Conservation (phyloP, 495 filamentous ascomycete genomes). For the Cryomyces minteri region DNA sequence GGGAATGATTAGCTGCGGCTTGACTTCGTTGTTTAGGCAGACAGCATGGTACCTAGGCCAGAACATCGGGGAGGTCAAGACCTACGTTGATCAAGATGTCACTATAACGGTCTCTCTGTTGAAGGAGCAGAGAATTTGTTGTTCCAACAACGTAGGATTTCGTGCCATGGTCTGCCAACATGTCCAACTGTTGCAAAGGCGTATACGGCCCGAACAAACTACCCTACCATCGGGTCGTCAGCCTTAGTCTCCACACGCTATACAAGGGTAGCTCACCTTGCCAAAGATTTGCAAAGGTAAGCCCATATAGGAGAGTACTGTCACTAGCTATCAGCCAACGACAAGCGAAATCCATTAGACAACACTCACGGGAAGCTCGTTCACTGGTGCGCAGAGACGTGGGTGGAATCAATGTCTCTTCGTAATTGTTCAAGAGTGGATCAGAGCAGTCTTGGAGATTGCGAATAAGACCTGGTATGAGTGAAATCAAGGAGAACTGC, state of each 20-base stretch:
- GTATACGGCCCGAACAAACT: constrained; percentile 96
- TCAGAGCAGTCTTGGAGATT: constrained; percentile 82
- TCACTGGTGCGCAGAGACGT: constrained; percentile 86
- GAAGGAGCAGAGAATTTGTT: constrained; percentile 82
- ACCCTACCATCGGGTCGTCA: constrained; percentile 30
- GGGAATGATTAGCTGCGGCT: not conserved
- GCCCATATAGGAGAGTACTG: constrained; percentile 82
- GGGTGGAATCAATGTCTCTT: constrained; percentile 52
- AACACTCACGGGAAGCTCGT: constrained; percentile 47
- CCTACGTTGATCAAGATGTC: constrained; percentile 83
- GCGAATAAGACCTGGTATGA: constrained; percentile 80
- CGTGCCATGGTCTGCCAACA: constrained; percentile 83
- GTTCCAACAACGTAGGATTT: constrained; percentile 96
- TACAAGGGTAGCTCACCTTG: constrained; percentile 34
- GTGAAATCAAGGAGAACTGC: constrained; percentile 85
- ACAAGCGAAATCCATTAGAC: constrained; percentile 13
- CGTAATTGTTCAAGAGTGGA: constrained; percentile 71
- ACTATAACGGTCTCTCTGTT: constrained; percentile 93
- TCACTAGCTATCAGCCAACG: constrained; percentile 1
- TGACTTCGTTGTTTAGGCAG: no score
- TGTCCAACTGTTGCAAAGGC: constrained; percentile 83
- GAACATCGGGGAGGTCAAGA: not conserved
- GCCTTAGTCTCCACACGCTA: not conserved
- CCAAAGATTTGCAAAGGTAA: constrained; percentile 89
- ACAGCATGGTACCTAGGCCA: not conserved